phyloP scores from a whole-genome alignment of 2,329 filamentous ascomycete species.

The Verticillium zaregamsianum region DNA sequence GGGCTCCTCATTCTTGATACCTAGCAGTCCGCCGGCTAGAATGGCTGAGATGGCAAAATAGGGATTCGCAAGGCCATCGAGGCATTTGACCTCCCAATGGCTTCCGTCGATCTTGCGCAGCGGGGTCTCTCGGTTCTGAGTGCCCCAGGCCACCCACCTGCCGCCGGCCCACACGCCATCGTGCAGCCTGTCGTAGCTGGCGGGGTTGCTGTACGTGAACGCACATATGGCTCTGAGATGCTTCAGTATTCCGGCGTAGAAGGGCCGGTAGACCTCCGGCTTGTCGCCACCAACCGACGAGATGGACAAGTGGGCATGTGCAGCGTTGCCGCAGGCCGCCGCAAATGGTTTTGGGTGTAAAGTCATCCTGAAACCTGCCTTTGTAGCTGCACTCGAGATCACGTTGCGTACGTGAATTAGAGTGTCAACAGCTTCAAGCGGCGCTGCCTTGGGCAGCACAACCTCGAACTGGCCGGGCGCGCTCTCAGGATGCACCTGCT shows the following conservation, averaged over 20 bases:
- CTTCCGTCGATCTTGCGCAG: constrained; percentile 61
- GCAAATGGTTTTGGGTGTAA: constrained; percentile 68
- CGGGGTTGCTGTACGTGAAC: constrained; percentile 61
- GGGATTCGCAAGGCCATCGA: constrained; percentile 78
- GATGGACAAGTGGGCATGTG: constrained; percentile 68
- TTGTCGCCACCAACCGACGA: constrained; percentile 36
- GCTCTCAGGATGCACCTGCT: constrained; percentile 72
- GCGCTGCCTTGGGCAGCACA: constrained; percentile 58
- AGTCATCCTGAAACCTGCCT: constrained; percentile 62
- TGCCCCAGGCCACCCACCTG: constrained; percentile 75
- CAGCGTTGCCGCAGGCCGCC: constrained; percentile 56
- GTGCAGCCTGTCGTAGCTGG: constrained; percentile 64
- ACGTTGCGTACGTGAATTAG: constrained; percentile 68
- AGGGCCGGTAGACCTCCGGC: constrained; percentile 50
- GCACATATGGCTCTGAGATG: constrained; percentile 65
- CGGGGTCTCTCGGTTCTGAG: constrained; percentile 73
- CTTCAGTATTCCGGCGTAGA: constrained; percentile 67
- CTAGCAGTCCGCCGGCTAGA: constrained; percentile 54
- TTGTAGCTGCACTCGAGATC: constrained; percentile 59
- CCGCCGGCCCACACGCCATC: constrained; percentile 77
- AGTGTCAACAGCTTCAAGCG: constrained; percentile 66
- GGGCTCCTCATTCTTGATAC: constrained; percentile 35
- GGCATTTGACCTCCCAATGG: constrained; percentile 73
- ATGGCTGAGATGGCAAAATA: constrained; percentile 66
- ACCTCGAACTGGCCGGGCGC: constrained; percentile 76